Conservation (phyloP, 345 rosid genomes). For the Noccaea caerulescens region DNA sequence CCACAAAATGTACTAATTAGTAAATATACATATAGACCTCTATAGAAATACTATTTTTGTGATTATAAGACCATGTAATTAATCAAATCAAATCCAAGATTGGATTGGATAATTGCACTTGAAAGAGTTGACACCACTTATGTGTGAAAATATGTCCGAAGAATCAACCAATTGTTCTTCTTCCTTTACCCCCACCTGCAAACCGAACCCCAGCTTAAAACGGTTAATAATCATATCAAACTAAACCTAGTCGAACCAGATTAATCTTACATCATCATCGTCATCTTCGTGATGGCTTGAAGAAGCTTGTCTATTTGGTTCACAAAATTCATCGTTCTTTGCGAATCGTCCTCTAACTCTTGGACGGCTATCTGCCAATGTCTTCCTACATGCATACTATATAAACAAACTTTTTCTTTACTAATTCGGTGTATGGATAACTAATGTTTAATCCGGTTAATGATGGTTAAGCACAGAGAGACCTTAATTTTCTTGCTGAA, state of each 20-base stretch:
- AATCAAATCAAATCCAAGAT: slow-evolving; percentile 68
- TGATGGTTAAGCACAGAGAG: slow-evolving; percentile 4
- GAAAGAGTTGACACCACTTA: slow-evolving; percentile 89
- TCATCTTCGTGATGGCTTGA: slow-evolving; percentile 76
- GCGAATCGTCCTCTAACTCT: slow-evolving; percentile 97
- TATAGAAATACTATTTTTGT: slow-evolving; percentile 20
- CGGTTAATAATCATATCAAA: background rate
- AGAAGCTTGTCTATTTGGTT: slow-evolving; percentile 54
- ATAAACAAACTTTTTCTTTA: background rate
- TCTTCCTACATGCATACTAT: slow-evolving; percentile 97
- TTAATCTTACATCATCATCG: slow-evolving; percentile 61
- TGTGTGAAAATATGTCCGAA: slow-evolving; percentile 83
- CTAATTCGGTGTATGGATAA: background rate
- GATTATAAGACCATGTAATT: slow-evolving; percentile 7
- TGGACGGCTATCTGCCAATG: slow-evolving; percentile 92
- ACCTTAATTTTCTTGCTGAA: slow-evolving; percentile 99
- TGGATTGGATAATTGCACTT: slow-evolving; percentile 77
- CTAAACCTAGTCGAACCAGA: background rate
- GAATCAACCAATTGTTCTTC: slow-evolving; percentile 82
- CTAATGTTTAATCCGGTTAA: slow-evolving; percentile 21
- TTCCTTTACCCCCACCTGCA: slow-evolving; percentile 70
- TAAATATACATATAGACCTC: slow-evolving; percentile 35
- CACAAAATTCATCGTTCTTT: slow-evolving; percentile 79
- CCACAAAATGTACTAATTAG: slow-evolving; percentile 35
- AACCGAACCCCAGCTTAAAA: background rate